These are phyloP conservation scores for Silene noctiflora DNA, from an alignment of 179 eudicot genomes.

Conservation along the genomic window DNA sequence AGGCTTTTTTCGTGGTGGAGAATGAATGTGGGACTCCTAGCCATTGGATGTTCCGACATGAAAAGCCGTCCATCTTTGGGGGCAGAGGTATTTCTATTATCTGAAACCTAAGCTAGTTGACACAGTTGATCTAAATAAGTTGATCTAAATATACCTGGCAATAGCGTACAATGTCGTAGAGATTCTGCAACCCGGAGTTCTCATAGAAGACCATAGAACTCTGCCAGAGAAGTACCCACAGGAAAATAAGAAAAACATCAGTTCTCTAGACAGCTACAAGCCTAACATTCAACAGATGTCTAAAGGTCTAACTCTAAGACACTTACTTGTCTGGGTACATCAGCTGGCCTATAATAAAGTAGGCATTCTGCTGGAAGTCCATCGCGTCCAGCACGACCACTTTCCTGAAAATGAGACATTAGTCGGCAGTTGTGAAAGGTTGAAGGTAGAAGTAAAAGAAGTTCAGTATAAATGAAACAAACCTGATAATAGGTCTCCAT, in stretches of 20 bases:
- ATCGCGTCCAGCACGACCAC: conserved; percentile 99
- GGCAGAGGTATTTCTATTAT: too few relatives aligned
- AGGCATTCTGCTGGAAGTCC: conserved; percentile 96
- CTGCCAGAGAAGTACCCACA: conserved; percentile 44
- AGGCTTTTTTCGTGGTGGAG: too few relatives aligned
- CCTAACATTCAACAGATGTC: conserved; percentile 17
- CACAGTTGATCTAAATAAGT: conserved; percentile 4
- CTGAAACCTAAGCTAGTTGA: conserved; percentile 5
- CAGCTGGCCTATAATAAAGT: conserved; percentile 88
- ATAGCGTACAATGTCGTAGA: conserved; percentile 80
- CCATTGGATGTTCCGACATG: too few relatives aligned
- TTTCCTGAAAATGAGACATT: conserved; percentile 61
- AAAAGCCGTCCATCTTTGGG: too few relatives aligned
- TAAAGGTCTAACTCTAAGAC: background rate
- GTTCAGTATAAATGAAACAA: conserved; percentile 20
- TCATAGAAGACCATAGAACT: conserved; percentile 99
- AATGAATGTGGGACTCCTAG: too few relatives aligned
- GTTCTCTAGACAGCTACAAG: background rate
- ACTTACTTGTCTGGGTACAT: conserved; percentile 86
- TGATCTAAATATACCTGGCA: conserved; percentile 56
- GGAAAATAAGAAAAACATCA: background rate
- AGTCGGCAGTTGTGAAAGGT: conserved; percentile 2
- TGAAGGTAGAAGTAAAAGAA: conserved; percentile 1
- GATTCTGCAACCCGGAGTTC: conserved; percentile 89
- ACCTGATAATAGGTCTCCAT: conserved; percentile 99